Evolutionary conservation across 345 rosid genomes (phyloP), one percentile per base, ranked within the genome.

Genomic region (Eucalyptus decipiens): DNA sequence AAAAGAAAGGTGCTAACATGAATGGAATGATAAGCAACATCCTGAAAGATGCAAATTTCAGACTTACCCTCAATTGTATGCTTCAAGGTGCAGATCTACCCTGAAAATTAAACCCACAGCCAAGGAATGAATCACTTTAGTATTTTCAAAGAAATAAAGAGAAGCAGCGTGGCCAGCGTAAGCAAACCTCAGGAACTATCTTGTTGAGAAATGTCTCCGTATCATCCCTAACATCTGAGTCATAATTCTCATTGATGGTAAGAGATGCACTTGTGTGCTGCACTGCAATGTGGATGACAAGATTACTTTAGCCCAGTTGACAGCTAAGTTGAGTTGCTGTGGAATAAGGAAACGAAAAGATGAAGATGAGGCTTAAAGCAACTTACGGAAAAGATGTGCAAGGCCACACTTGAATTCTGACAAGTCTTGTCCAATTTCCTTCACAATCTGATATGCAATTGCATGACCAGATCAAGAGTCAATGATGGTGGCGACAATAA

Each of bases 251-350:
- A 86, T 97, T 97, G 94, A 97, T 96, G 8, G 99, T 97, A 86
- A 97, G 95, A 80, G 99, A 97, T 89, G 98, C 99, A 88, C 99
- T 97, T 37, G 98, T 96, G 91, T 97, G 99, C 69, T 97, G 99
- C 91, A 97, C 98, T 97, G 90, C 48, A 37, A 76, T 42, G 9
- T 0, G 14, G 47, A 76, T 23, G 28, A 21, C 45, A 76, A 76
- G 16, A 76, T 11, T 19, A 76, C 83, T 37, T 76, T 40, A 2
- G 83, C 47, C 45, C 5, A 9, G 28, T 76, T 76, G 83, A 23
- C 83, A 76, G 30, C 83, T 11, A 76, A 76, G 83, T 21, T 40
- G 47, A 76, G 47, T 76, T 76, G 47, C 47, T 11, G 47, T 12
- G 47, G 83, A 40, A 6, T 28, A 58, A 23, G 30, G 26, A 42